Evolutionary conservation across 371 early-diverging fungal genomes (phyloP), one percentile per base, ranked within the genome.

Genomic region (Choanephora cucurbitarum): DNA sequence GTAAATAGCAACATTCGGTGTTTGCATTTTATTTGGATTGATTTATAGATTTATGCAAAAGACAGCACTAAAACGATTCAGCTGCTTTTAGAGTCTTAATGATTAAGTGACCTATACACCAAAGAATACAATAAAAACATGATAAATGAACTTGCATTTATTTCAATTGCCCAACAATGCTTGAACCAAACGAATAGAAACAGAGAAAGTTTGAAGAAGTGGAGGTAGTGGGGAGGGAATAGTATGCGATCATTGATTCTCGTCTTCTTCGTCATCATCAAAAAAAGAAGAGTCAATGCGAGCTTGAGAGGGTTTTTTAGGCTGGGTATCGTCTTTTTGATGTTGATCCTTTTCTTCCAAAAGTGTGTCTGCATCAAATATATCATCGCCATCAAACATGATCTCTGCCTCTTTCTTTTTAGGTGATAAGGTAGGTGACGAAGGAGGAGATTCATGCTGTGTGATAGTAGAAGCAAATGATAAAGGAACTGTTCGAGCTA

Each of bases 361-460:
- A 17, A 55, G 50, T n/a, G 21, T 46, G 3, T 49, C 42, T 22
- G 42, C 51, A 13, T 50, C 50, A 44, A 64, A 64, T 14, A 64
- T 64, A 42, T 48, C 39, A 6, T 58, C 60, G 22, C 55, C 55
- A 31, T 64, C 59, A 59, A 64, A 64, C 59, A 64, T 55, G 5
- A 58, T 49, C 17, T 54, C 52, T 6, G 32, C 22, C 14, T 18
- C 42, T 17, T 33, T 43, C 2, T 37, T 47, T 13, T n/a, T 39
- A 37, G 57, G 52, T n/a, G 52, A 34, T 5, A 54, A 19, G 4
- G 19, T 19, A 7, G 66, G 69, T 6, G 69, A 71, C 10, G 67
- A 64, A 13, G 68, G 68, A 17, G 72, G 76, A 13, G 72, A 72
- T 13, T 49, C 59, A 21, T 64, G 53, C n/a, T 58, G 58, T 22